Conservation (phyloP, 208 protist species). For the Vickermania ingenoplastis region DNA sequence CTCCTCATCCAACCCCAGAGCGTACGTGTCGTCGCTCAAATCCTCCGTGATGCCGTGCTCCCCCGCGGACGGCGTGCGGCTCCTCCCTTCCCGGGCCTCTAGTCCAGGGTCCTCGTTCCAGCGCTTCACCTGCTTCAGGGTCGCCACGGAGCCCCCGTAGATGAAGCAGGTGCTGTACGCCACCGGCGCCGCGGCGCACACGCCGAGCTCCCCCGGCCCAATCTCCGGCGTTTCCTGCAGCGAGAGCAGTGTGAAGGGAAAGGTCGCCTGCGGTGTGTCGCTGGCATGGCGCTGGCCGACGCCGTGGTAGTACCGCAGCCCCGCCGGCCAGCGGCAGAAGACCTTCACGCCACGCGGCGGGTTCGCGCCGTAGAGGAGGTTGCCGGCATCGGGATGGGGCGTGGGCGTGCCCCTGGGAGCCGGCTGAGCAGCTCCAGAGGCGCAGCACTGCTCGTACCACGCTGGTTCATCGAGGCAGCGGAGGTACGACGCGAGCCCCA, state of each 20-base stretch:
- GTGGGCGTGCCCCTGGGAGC: not conserved
- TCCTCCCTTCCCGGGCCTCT: not conserved
- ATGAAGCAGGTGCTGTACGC: conserved; percentile 77
- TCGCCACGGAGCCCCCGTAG: conserved; percentile 55
- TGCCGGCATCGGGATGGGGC: not conserved
- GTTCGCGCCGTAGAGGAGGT: not conserved
- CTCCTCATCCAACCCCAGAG: conserved; percentile 56
- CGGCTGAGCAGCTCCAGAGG: not conserved
- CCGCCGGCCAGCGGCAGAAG: conserved; percentile 43
- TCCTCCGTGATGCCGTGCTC: conserved; percentile 24
- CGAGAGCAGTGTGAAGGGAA: conserved; percentile 68
- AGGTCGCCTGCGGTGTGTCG: conserved; percentile 27
- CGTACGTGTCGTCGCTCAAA: conserved; percentile 68
- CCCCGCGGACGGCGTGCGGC: not conserved
- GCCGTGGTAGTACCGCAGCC: conserved; percentile 61
- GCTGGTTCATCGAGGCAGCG: conserved; percentile 66
- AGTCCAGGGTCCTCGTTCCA: not conserved
- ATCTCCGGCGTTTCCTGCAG: conserved; percentile 46
- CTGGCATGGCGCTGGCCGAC: conserved; percentile 53
- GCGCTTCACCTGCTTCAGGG: conserved; percentile 45
- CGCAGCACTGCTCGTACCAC: conserved; percentile 58
- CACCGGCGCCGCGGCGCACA: conserved; percentile 41
- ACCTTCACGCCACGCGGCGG: conserved; percentile 18
- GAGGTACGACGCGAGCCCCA: conserved; percentile 72
- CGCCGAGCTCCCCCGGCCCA: conserved; percentile 43